Percentiles rank a stretch among this genome's conserved stretches.
phyloP scores from a whole-genome alignment of 345 rosid genomes.

The Eucalyptus cloeziana region DNA sequence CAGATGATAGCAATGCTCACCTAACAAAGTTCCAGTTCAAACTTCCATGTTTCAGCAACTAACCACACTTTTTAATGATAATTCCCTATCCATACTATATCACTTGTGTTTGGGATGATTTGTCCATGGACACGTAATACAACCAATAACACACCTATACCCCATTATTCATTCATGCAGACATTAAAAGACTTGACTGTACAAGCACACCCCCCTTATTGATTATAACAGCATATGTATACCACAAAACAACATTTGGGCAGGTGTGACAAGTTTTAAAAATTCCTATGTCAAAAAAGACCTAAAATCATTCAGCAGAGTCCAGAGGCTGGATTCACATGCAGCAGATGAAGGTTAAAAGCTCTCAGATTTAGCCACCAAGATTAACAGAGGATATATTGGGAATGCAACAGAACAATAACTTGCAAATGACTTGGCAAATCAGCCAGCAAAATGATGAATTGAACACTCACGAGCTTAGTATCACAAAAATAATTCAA shows the following conservation, averaged over 20 bases:
- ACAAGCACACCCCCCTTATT: not conserved
- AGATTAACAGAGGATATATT: not conserved
- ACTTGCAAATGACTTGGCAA: not conserved
- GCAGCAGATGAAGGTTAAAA: not conserved
- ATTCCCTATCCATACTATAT: not conserved
- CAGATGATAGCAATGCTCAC: not conserved
- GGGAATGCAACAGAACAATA: not conserved
- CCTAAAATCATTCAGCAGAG: not conserved
- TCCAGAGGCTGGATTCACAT: not conserved
- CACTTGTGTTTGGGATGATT: not conserved
- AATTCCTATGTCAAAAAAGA: not conserved
- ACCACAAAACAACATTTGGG: not conserved
- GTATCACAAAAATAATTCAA: not conserved
- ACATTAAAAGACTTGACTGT: not conserved
- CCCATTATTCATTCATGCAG: not conserved
- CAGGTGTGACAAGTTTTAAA: not conserved
- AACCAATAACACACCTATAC: not conserved
- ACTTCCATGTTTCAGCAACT: not conserved
- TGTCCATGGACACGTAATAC: not conserved
- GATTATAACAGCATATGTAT: not conserved
- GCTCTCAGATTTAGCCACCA: not conserved
- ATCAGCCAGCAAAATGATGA: not conserved
- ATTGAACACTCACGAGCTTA: not conserved
- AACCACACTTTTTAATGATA: not conserved
- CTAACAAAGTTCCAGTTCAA: not conserved